Evolutionary conservation across 768 basidiomycete species (phyloP).

Genomic region (Trametes gibbosa): DNA sequence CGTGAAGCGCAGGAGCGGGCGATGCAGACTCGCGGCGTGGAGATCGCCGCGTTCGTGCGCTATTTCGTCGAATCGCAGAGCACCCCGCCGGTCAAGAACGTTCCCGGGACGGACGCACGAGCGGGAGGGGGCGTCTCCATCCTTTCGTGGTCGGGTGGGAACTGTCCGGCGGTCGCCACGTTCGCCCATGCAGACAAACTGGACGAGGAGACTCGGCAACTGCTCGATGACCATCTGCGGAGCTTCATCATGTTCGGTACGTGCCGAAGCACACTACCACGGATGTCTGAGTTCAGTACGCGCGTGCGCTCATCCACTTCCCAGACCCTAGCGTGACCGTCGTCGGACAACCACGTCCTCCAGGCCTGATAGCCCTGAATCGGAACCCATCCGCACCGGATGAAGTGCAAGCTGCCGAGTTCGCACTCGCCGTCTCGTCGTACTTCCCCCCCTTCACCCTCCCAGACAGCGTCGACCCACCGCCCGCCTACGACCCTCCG

Average conservation of each 20-base stretch:
- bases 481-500: background rate
- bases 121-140: conserved; percentile 12
- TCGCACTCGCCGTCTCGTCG: conserved; percentile 1
- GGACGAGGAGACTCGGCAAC: conserved; percentile 9
- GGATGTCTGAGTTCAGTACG: too few species aligned
- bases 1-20: background rate
- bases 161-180: conserved; percentile 8
- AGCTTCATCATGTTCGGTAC: conserved; percentile 19
- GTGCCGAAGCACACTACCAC: background rate
- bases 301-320: too few species aligned
- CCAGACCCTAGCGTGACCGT: conserved; percentile 3
- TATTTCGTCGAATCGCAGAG: conserved; percentile 17
- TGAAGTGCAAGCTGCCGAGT: background rate
- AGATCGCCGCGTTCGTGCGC: conserved; percentile 20
- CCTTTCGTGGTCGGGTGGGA: conserved; percentile 20
- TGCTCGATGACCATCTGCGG: conserved; percentile 13
- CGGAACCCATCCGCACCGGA: background rate
- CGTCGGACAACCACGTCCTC: background rate
- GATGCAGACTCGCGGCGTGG: conserved; percentile 5
- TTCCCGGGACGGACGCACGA: background rate
- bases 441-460: conserved; percentile 10
- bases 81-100: conserved; percentile 7
- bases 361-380: background rate
- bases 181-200: conserved; percentile 14
- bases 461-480: background rate